phyloP scores from a whole-genome alignment of 1,284 basidiomycete genomes.

The Tilletia caries region DNA sequence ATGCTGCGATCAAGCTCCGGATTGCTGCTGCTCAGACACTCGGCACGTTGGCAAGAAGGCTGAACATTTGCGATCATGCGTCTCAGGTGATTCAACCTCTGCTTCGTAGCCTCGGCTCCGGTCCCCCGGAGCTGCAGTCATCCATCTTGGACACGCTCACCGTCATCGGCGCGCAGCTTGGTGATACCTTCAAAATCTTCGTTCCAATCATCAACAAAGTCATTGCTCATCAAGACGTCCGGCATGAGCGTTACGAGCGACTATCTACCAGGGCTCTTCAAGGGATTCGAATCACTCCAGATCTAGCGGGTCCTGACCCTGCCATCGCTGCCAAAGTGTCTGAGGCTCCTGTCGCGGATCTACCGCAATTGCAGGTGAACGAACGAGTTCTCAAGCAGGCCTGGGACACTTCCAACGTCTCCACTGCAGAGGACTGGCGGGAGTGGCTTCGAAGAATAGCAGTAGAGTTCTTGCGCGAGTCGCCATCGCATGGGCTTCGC shows the following conservation, averaged over 20 bases:
- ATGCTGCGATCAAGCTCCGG: constrained; percentile 71
- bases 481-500: constrained; percentile 91
- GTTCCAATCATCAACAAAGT: constrained; percentile 94
- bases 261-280: constrained; percentile 84
- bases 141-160: constrained; percentile 92
- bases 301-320: constrained; percentile 47
- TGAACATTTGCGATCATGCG: constrained; percentile 98
- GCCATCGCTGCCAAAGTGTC: constrained; percentile 45
- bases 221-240: constrained; percentile 72
- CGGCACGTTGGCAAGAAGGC: constrained; percentile 82
- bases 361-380: constrained; percentile 85
- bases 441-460: constrained; percentile 93
- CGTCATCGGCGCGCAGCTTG: constrained; percentile 85
- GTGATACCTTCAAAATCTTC: constrained; percentile 94
- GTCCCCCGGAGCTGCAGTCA: constrained; percentile 68
- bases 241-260: constrained; percentile 82
- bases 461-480: constrained; percentile 96
- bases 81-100: constrained; percentile 95
- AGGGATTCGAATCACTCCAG: constrained; percentile 80
- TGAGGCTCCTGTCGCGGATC: constrained; percentile 56
- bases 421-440: constrained; percentile 80
- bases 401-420: constrained; percentile 83
- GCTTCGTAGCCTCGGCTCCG: constrained; percentile 78
- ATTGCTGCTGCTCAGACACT: constrained; percentile 88
- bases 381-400: constrained; percentile 96